Base-by-base conservation (phyloP, 2,329 filamentous ascomycete species). In the Westerdykella aurantiaca region DNA sequence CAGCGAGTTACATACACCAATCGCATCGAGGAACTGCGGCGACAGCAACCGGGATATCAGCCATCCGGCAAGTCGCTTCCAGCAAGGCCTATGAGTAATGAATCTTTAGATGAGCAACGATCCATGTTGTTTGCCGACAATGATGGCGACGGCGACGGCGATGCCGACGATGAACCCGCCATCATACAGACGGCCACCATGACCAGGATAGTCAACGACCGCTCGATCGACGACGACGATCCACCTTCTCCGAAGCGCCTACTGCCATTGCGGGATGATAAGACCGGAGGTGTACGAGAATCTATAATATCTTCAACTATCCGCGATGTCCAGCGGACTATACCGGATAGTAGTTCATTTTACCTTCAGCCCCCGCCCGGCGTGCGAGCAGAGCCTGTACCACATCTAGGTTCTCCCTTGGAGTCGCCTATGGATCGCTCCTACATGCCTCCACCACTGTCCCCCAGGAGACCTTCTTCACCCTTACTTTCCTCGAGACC, bases 1-100 rank as follows among this genome's bases (percentile, higher is more conserved):
- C 56, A 94, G 88, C 83, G 88, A 59, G 82, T 85, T 52, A 96
- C 91, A 1, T 98, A 98, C 66, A 88, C 85, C 41, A 88, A 84
- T 45, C 84, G 93, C 43, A 95, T 97, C 54, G 83, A 85, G 38
- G 93, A 98, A 65, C 74, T 98, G 34, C 81, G 86, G 56, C 82
- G 84, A 51, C 80, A 93, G 58, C 73, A 82, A 54, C 74, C 81
- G n/a, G 58, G 61, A 17, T 69, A 67, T 64, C 76, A 66, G 59
- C 75, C 53, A 54, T 69, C 49, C 52, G 81, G 80, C 40, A 96
- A 95, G 64, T 85, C 85, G 21, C 73, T 97, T 9, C 91, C 91
- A 25, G 81, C 77, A 47, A 73, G 82, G 45, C 81, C 80, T 16
- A 74, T 82, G 53, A 87, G 84, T 61, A 74, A 80, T 51, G 76